Base-by-base conservation (phyloP, 1,284 basidiomycete genomes). In the Ganoderma leucocontextum region DNA sequence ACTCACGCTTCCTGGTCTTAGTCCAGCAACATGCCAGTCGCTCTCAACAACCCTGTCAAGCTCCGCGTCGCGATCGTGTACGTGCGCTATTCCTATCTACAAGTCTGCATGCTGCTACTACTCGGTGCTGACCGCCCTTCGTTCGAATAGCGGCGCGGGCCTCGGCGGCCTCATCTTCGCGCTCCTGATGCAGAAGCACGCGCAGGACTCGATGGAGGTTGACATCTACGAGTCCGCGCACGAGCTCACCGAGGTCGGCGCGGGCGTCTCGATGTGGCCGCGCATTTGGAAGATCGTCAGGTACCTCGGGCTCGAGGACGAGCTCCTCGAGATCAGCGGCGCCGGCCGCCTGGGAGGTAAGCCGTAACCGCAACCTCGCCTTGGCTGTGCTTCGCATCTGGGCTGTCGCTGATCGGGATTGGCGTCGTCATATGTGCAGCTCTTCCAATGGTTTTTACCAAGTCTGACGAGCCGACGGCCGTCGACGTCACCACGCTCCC, bases 211-310 rank as follows among this genome's bases (percentile, higher is more conserved):
- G 22, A 79, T 84, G 36, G 77, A 80, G 33, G 77, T 85, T 47
- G 79, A 82, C 55, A 73, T 85, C 19, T 85, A 83, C 73, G 84
- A 84, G 73, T 77, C 80, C 8, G 77, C 81, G 2, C 41, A 65
- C 9, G 73, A 76, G 64, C 80, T 85, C 62, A 73, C 78, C 15
- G 81, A 82, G 72, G 75, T 83, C 44, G 84, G 85, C 5, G 84
- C 84, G 7, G 84, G 83, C 7, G 80, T 80, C 35, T 74, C 71
- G 8, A 67, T 80, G 63, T 75, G 68, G 66, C 79, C 79, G 15
- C 67, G 76, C n/a, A 64, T 68, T 6, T 75, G 76, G 75, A 62
- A 69, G 38, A 63, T 73, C 38, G 44, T 79, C 53, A 62, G 69
- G 42, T 55, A 47, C 33, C 66, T 79, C 49, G 76, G 75, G 19